Evolutionary conservation across 306 rosid genomes (phyloP), one percentile per base, ranked within the genome.

Genomic region (Adenanthera pavonina): DNA sequence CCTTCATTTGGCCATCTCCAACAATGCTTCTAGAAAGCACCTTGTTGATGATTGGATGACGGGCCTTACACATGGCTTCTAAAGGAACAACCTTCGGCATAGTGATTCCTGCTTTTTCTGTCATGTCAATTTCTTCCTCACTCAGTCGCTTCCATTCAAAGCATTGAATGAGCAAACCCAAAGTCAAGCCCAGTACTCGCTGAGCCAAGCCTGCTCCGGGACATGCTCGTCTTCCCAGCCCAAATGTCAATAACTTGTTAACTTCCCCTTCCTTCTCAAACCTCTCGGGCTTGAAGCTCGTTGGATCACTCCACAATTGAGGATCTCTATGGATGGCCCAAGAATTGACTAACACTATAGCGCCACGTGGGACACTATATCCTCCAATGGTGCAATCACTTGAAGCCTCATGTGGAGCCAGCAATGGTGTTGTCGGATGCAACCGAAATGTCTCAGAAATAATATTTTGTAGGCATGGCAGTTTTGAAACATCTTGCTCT

Each of bases 281-380:
- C 33, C 95, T 85, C 47, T 86, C 92, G 0, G 95, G 91, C 72
- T 78, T 87, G 40, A 92, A 92, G 3, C 67, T 70, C 0, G 73
- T 59, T 0, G 84, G 80, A 0, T 87, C 90, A 6, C 61, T 83
- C 94, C 91, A 90, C 0, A 48, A 0, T 2, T 62, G 2, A 0
- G 88, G 88, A 38, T 92, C 92, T 53, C 92, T 87, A 6, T 90
- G 90, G 38, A 88, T 87, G 38, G 88, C 88, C 92, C 93, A 92
- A 2, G 80, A 89, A 33, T 92, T 88, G 2, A 88, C 36, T 8
- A 90, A 43, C 10, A 90, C 85, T 4, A 86, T 87, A 0, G 94
- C 87, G 79, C 60, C 82, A 2, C 61, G 67, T 0, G 92, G 94
- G 9, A 89, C 74, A 2, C 73, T 54, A 6, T 49, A 89, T 20